Evolutionary conservation across 805 yeast species (phyloP), one percentile per base, ranked within the genome.

Genomic region (Wickerhamomyces pijperi): DNA sequence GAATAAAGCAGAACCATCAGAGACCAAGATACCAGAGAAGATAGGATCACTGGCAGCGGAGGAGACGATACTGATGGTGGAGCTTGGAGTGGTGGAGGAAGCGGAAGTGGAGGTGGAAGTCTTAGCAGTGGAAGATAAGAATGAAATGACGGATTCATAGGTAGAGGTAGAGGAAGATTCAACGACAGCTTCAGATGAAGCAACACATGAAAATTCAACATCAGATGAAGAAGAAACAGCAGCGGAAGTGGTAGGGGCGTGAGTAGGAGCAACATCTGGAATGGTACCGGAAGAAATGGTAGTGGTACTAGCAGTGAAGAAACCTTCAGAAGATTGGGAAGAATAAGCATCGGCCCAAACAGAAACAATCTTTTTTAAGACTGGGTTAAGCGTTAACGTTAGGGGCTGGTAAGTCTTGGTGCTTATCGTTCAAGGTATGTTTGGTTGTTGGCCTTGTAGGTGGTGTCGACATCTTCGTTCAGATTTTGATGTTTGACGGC

Each of bases 281-380:
- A 50, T 42, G 12, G 23, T 18, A 36, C 39, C 39, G 19, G 34
- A 3, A 17, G 54, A 47, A 17, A 46, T 47, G 19, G 61, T 55
- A n/a, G 63, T 59, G 14, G 63, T 59, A 32, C 61, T 58, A 3
- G 61, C 43, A 31, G 61, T 57, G 46, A 48, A 58, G 43, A 53
- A 56, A 31, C 45, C 35, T 8, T 39, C 56, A 19, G 54, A 48
- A 23, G 46, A 38, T 47, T 58, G 58, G n/a, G 46, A 39, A 9
- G 47, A 6, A 6, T 11, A 21, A 6, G 6, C 58, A 28, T 46
- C 40, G 25, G 56, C 54, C 69, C 68, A 63, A 38, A 50, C 53
- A 13, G 59, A 47, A 19, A 50, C 49, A 41, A 64, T 57, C 3
- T 55, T 43, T 33, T 49, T 51, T 39, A 63, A 52, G 32, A 63